Percentiles rank a stretch among this genome's conserved stretches.
Evolutionary conservation across 176 grass and related monocot species (phyloP).

Genomic region (Ampelocalamus luodianensis): DNA sequence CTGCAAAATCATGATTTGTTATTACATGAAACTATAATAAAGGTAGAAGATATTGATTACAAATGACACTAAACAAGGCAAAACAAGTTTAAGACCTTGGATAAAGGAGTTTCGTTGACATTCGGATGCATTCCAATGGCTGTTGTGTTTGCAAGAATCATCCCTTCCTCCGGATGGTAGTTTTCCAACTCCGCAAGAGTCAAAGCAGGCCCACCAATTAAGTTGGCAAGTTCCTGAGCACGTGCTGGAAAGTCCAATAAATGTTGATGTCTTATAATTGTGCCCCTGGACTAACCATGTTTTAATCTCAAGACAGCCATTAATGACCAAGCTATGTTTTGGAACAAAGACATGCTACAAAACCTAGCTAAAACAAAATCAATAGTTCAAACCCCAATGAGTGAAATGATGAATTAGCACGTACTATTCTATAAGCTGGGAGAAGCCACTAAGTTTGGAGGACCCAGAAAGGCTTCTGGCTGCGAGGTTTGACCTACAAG

Average conservation of each 20-base stretch:
- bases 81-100: conserved; percentile 62
- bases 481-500: conserved; percentile 14
- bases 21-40: conserved; percentile 10
- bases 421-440: neutral
- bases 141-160: conserved; percentile 99
- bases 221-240: conserved; percentile 82
- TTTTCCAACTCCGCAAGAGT: conserved; percentile 83
- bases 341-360: conserved; percentile 18
- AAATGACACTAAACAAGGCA: neutral
- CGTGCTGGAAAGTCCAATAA: conserved; percentile 58
- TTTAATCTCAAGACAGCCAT: conserved; percentile 22
- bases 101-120: conserved; percentile 85
- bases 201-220: conserved; percentile 86
- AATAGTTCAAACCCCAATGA: neutral
- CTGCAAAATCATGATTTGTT: conserved; percentile 52
- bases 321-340: neutral
- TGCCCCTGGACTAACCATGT: conserved; percentile 19
- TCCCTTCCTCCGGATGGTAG: conserved; percentile 82
- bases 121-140: conserved; percentile 97
- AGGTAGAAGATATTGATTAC: neutral
- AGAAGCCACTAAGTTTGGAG: neutral
- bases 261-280: conserved; percentile 3
- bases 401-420: neutral
- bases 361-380: neutral
- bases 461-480: neutral